These are phyloP conservation scores for Canna indica DNA, from an alignment of 176 grass and related monocot genomes.

Conservation along the genomic window DNA sequence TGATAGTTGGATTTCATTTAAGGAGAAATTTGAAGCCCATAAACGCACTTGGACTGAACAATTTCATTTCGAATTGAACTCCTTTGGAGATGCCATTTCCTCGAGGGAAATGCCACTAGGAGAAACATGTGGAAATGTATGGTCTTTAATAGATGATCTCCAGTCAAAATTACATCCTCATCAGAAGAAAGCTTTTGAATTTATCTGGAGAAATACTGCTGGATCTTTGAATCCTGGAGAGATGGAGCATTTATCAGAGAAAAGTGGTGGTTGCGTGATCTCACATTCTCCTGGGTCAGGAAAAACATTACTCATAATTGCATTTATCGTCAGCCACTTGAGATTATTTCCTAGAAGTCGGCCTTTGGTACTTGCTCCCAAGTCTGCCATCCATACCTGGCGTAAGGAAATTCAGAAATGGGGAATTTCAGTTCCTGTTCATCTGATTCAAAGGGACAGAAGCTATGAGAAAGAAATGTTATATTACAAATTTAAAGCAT, in stretches of 20 bases:
- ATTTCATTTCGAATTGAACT: slow-evolving; percentile 28
- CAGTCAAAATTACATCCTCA: slow-evolving; percentile 54
- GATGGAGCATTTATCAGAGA: slow-evolving; percentile 30
- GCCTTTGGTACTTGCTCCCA: slow-evolving; percentile 75
- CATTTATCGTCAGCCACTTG: slow-evolving; percentile 80
- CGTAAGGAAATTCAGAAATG: slow-evolving; percentile 74
- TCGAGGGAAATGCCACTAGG: slow-evolving; percentile 25
- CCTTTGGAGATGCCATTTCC: slow-evolving; percentile 23
- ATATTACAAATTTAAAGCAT: slow-evolving; percentile 26
- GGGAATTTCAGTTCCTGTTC: slow-evolving; percentile 48
- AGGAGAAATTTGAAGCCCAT: slow-evolving; percentile 19
- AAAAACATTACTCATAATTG: slow-evolving; percentile 69
- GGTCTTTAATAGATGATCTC: slow-evolving; percentile 50
- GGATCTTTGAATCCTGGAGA: slow-evolving; percentile 52
- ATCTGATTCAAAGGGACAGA: slow-evolving; percentile 41
- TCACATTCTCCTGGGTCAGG: slow-evolving; percentile 87
- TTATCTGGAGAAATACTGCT: slow-evolving; percentile 69
- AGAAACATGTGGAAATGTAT: slow-evolving; percentile 43
- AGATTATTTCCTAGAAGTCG: slow-evolving; percentile 62
- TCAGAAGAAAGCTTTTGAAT: slow-evolving; percentile 80
- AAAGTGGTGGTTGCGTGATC: slow-evolving; percentile 71
- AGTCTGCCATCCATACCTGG: slow-evolving; percentile 81
- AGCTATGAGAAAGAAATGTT: slow-evolving; percentile 21
- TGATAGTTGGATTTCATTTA: slow-evolving; percentile 26
- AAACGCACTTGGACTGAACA: neutral